Evolutionary conservation across 2,329 filamentous ascomycete genomes (phyloP).

Genomic region (Gremmenia infestans): DNA sequence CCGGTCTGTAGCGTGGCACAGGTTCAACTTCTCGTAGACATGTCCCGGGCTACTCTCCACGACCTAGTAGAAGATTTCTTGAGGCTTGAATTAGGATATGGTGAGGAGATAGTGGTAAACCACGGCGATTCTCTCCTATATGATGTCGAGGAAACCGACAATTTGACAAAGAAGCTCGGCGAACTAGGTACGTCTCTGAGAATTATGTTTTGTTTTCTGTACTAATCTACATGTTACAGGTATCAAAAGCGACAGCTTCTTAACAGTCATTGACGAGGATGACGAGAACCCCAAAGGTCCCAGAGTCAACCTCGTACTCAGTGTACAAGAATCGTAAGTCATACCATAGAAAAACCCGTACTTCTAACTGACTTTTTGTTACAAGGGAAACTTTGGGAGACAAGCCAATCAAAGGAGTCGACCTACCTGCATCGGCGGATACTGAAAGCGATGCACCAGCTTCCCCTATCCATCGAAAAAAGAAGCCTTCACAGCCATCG

Average conservation of each 20-base stretch:
- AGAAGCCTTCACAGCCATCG: conserved; percentile 14
- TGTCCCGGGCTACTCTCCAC: conserved; percentile 66
- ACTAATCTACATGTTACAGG: conserved; percentile 39
- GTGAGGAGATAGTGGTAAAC: conserved; percentile 74
- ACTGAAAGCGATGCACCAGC: conserved; percentile 8
- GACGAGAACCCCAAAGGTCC: conserved; percentile 52
- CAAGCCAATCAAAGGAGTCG: conserved; percentile 47
- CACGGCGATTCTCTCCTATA: conserved; percentile 76
- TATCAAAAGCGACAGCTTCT: conserved; percentile 66
- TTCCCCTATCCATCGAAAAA: conserved; percentile 26
- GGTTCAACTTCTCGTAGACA: conserved; percentile 61
- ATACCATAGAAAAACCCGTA: not conserved
- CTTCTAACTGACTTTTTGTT: conserved; percentile 11
- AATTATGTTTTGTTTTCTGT: not conserved
- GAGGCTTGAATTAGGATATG: conserved; percentile 66
- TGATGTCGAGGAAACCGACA: conserved; percentile 83
- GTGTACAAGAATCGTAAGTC: conserved; percentile 59
- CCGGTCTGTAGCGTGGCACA: conserved; percentile 76
- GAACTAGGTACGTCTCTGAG: conserved; percentile 57
- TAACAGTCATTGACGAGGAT: conserved; percentile 81
- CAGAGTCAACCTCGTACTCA: conserved; percentile 75
- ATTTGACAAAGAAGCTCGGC: conserved; percentile 70
- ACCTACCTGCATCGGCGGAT: conserved; percentile 13
- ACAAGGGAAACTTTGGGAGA: conserved; percentile 34
- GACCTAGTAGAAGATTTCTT: conserved; percentile 76